Percentiles rank a stretch among this genome's conserved stretches.
phyloP scores from a whole-genome alignment of 495 filamentous ascomycete genomes.

The Astrothelium subdiscretum region DNA sequence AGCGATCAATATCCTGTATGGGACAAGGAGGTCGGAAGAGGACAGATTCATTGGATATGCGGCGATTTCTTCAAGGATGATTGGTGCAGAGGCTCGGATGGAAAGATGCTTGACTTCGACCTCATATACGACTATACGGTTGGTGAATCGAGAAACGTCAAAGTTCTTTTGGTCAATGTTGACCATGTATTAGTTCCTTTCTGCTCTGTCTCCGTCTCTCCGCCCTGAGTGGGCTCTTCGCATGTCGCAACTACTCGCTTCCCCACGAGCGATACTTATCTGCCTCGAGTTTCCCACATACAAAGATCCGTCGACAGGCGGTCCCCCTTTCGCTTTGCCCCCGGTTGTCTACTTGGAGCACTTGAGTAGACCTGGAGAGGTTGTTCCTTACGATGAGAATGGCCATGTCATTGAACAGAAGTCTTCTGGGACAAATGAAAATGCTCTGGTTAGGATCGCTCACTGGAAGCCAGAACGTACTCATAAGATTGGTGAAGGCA shows the following conservation, averaged over 20 bases:
- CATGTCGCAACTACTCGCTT: conserved; percentile 51
- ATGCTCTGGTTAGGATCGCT: conserved; percentile 45
- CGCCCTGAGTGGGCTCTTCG: conserved; percentile 60
- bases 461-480: conserved; percentile 59
- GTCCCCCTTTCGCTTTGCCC: conserved; percentile 59
- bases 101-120: conserved; percentile 47
- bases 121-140: conserved; percentile 80
- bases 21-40: conserved; percentile 36
- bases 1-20: conserved; percentile 33
- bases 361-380: conserved; percentile 51
- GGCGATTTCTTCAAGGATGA: conserved; percentile 66
- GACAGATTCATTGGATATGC: conserved; percentile 45
- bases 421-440: conserved; percentile 29
- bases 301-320: conserved; percentile 48
- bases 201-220: conserved; percentile 52
- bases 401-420: conserved; percentile 39
- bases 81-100: conserved; percentile 39
- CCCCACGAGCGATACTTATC: conserved; percentile 47
- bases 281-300: conserved; percentile 73
- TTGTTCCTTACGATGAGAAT: conserved; percentile 48
- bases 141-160: conserved; percentile 16
- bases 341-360: conserved; percentile 55
- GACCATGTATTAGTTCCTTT: conserved; percentile 52
- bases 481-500: conserved; percentile 51
- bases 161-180: neutral